These are phyloP conservation scores for Spathaspora passalidarum DNA, from an alignment of 805 yeast genomes.

Conservation along the genomic window DNA sequence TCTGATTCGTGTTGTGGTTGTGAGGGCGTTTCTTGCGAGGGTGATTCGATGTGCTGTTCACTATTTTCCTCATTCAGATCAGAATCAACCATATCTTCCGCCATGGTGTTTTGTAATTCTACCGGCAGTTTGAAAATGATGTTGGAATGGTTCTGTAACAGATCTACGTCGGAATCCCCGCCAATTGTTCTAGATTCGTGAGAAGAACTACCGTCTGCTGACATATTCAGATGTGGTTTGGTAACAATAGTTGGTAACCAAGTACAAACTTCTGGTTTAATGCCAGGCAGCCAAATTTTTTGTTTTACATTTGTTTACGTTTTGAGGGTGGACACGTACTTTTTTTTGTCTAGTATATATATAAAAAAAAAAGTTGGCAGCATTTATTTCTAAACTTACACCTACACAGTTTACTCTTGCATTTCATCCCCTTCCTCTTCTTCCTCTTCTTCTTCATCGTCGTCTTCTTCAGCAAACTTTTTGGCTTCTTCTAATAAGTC, in stretches of 20 bases:
- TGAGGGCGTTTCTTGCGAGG: neutral
- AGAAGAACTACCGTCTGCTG: neutral
- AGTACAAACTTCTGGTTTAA: neutral
- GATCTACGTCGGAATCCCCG: neutral
- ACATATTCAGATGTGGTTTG: neutral
- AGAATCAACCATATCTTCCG: neutral
- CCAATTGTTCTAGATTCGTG: neutral
- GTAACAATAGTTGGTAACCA: neutral
- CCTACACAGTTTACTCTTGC: constrained; percentile 4
- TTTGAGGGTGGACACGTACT: neutral
- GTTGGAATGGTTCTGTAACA: neutral
- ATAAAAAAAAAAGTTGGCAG: too few relatives aligned
- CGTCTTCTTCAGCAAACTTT: constrained; percentile 77
- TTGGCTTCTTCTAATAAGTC: constrained; percentile 81
- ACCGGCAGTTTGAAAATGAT: neutral
- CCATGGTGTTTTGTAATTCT: neutral
- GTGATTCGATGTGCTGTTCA: too few relatives aligned
- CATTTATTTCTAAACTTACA: neutral
- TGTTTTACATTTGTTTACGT: neutral
- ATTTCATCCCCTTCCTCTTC: constrained; percentile 44
- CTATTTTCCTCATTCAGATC: neutral
- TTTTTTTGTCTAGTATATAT: too few relatives aligned
- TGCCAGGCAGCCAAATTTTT: neutral
- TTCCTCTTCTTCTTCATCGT: constrained; percentile 71
- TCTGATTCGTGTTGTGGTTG: constrained; percentile 1